phyloP scores from a whole-genome alignment of 805 yeast genomes.

The Saccharomycopsis sp. region DNA sequence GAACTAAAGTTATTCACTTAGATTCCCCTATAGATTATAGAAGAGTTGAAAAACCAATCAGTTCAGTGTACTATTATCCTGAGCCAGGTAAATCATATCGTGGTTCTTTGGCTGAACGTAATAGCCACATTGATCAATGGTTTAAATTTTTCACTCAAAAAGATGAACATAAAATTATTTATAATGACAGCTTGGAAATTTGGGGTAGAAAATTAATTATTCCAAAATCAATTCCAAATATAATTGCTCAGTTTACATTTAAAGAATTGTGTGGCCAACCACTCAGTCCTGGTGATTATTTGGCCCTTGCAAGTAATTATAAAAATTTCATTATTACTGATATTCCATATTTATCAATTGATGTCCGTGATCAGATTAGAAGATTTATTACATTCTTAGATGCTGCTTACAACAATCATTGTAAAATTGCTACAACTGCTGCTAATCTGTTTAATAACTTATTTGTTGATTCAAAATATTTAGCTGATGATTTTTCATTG shows the following conservation, averaged over 20 bases:
- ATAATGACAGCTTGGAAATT: conserved; percentile 36
- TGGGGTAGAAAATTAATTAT: conserved; percentile 86
- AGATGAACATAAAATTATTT: conserved; percentile 25
- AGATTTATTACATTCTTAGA: conserved; percentile 92
- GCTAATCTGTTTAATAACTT: conserved; percentile 79
- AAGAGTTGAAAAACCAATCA: conserved; percentile 74
- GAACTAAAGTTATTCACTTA: conserved; percentile 69
- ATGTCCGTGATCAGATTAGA: conserved; percentile 77
- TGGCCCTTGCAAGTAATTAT: conserved; percentile 71
- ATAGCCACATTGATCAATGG: conserved; percentile 72
- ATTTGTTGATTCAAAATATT: conserved; percentile 74
- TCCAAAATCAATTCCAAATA: conserved; percentile 68
- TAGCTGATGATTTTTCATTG: conserved; percentile 41
- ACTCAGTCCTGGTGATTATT: conserved; percentile 89
- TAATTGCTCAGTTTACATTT: conserved; percentile 87
- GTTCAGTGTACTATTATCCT: conserved; percentile 74
- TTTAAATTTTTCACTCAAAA: conserved; percentile 65
- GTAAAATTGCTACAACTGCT: conserved; percentile 81
- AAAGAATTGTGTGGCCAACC: conserved; percentile 81
- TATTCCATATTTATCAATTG: conserved; percentile 75
- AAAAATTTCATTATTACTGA: conserved; percentile 83
- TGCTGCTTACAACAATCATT: conserved; percentile 90
- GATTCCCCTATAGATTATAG: conserved; percentile 94
- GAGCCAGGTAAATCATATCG: conserved; percentile 37
- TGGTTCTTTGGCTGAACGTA: conserved; percentile 38